Evolutionary conservation across 2,329 filamentous ascomycete species (phyloP).

Genomic region (Hirsutella rhossiliensis): DNA sequence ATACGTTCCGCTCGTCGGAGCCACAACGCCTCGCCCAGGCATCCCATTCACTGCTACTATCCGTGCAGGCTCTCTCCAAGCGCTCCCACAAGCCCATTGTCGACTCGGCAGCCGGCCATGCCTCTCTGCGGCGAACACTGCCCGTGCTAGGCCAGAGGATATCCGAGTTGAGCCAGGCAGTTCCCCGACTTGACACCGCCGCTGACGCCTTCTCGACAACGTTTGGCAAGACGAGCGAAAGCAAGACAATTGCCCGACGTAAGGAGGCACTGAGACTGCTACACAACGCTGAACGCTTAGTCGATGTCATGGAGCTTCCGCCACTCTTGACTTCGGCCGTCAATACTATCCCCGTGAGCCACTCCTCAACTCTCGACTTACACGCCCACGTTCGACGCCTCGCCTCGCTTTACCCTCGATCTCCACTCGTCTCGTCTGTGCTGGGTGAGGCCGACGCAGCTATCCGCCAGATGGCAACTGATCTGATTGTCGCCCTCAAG

Average conservation of each 20-base stretch:
- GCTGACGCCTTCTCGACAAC: constrained; percentile 71
- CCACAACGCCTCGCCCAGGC: constrained; percentile 66
- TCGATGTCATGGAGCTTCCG: constrained; percentile 84
- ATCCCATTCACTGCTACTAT: constrained; percentile 68
- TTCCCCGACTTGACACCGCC: constrained; percentile 69
- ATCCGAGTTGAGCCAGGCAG: constrained; percentile 52
- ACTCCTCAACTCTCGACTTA: constrained; percentile 80
- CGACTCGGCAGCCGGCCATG: constrained; percentile 64
- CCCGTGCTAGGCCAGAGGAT: constrained; percentile 56
- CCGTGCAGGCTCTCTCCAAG: constrained; percentile 79
- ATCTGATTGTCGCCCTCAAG: constrained; percentile 68
- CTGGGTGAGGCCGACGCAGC: constrained; percentile 68
- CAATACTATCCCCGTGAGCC: constrained; percentile 54
- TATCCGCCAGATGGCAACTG: constrained; percentile 79
- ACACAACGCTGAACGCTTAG: constrained; percentile 77
- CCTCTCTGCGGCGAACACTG: constrained; percentile 60
- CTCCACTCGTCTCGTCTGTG: constrained; percentile 61
- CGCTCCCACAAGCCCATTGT: constrained; percentile 80
- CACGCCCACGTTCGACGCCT: constrained; percentile 88
- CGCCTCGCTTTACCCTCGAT: constrained; percentile 70
- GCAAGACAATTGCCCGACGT: constrained; percentile 58
- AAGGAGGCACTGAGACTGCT: constrained; percentile 74
- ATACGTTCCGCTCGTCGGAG: constrained; percentile 62
- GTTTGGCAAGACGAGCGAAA: constrained; percentile 64
- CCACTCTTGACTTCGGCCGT: constrained; percentile 73